Conservation (phyloP, 345 rosid genomes). For the Syzygium aromaticum region DNA sequence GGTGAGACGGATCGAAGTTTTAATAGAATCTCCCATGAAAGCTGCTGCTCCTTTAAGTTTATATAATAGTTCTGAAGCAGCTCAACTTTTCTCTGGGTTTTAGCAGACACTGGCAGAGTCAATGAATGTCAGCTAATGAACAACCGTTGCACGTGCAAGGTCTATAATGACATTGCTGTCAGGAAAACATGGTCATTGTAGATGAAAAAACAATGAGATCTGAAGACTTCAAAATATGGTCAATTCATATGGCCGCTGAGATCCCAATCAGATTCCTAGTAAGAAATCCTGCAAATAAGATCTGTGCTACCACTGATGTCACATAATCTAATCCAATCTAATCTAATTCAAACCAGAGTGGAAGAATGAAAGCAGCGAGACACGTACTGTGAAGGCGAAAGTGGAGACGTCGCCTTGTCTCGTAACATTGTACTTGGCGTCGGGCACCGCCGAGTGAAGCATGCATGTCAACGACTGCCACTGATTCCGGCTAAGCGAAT, state of each 20-base stretch:
- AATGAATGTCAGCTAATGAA: background rate
- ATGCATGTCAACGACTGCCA: conserved; percentile 79
- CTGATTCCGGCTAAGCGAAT: conserved; percentile 67
- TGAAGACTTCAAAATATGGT: background rate
- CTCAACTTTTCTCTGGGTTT: background rate
- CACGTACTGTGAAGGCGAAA: conserved; percentile 21
- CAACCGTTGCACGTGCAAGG: background rate
- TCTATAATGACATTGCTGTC: background rate
- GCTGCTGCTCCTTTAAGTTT: background rate
- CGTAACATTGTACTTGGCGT: conserved; percentile 20
- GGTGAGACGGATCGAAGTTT: background rate
- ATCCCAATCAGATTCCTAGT: background rate
- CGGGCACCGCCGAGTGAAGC: conserved; percentile 51
- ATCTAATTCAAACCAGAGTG: background rate
- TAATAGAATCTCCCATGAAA: background rate
- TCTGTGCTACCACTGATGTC: background rate
- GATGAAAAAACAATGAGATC: background rate
- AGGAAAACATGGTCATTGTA: background rate
- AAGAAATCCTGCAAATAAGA: background rate
- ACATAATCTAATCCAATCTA: background rate
- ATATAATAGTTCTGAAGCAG: background rate
- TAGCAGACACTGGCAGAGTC: background rate
- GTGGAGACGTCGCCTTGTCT: conserved; percentile 38
- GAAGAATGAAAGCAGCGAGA: too few species aligned
- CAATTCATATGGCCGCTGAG: background rate